A percentile compares a stretch with the other conserved stretches of the same genome.
These are phyloP conservation scores for Chaetothyriales sp. DNA, from an alignment of 2,329 filamentous ascomycete species.

Conservation along the genomic window DNA sequence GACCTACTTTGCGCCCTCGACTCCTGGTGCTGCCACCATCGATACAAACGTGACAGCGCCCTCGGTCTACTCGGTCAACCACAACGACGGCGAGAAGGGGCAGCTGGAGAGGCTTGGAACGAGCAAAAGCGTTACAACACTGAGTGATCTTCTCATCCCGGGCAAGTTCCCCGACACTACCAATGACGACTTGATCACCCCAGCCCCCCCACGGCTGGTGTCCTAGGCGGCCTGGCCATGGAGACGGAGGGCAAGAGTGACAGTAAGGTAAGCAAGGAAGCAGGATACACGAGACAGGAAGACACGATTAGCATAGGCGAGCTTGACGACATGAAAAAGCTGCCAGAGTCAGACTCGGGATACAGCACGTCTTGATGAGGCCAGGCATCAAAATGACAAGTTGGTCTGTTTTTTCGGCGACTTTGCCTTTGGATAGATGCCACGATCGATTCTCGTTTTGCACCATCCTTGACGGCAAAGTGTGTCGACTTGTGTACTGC, in stretches of 20 bases:
- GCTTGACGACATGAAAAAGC: too few relatives aligned
- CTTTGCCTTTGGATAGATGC: background rate
- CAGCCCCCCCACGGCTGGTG: background rate
- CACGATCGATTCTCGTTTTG: background rate
- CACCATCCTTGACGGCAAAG: background rate
- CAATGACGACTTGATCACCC: background rate
- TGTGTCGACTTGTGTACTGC: background rate
- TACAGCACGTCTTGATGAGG: too few relatives aligned
- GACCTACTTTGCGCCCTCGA: conserved; percentile 6
- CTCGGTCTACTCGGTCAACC: conserved; percentile 8
- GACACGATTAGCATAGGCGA: too few relatives aligned
- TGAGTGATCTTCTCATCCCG: conserved; percentile 54
- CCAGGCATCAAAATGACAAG: background rate
- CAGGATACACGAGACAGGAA: too few relatives aligned
- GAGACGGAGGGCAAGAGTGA: background rate
- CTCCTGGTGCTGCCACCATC: background rate
- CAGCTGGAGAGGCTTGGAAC: conserved; percentile 19
- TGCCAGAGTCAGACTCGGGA: too few relatives aligned
- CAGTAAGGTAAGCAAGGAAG: too few relatives aligned
- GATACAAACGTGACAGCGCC: conserved; percentile 4
- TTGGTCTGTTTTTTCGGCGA: background rate
- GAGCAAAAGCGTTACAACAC: conserved; percentile 36
- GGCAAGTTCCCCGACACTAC: conserved; percentile 42
- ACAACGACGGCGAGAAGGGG: conserved; percentile 6
- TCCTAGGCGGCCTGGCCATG: background rate